Percentiles rank a stretch among this genome's conserved stretches.
phyloP scores from a whole-genome alignment of 2,329 filamentous ascomycete species.

The Trichoderma hamatum region DNA sequence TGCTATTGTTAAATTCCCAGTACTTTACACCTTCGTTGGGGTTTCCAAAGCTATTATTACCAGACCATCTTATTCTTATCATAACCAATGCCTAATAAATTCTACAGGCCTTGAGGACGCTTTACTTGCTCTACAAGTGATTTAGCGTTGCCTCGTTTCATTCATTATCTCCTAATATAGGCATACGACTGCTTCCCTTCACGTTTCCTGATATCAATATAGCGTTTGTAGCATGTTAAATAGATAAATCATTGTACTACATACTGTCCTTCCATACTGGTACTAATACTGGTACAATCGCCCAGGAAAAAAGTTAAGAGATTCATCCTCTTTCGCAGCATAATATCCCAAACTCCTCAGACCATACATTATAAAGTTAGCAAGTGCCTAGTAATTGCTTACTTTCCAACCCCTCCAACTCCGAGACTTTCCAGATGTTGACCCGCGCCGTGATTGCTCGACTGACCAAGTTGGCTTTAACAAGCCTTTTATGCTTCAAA shows the following conservation, averaged over 20 bases:
- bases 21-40: too few relatives aligned
- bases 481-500: constrained; percentile 52
- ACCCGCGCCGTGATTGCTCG: neutral
- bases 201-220: neutral
- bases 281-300: constrained; percentile 11
- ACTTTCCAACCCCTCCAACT: constrained; percentile 18
- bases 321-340: constrained; percentile 16
- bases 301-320: constrained; percentile 2
- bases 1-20: too few relatives aligned
- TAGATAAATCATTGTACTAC: constrained; percentile 18
- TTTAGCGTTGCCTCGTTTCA: neutral
- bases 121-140: too few relatives aligned
- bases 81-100: too few relatives aligned
- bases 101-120: too few relatives aligned
- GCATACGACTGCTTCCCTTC: neutral
- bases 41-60: too few relatives aligned
- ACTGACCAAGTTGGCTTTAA: neutral
- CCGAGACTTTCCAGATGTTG: constrained; percentile 4
- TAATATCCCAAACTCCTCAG: constrained; percentile 23
- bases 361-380: constrained; percentile 24
- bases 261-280: constrained; percentile 7
- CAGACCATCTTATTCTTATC: too few relatives aligned
- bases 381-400: constrained; percentile 15
- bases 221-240: neutral
- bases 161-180: too few relatives aligned